These are phyloP conservation scores for Glycine soja DNA, from an alignment of 306 rosid genomes.

Conservation along the genomic window DNA sequence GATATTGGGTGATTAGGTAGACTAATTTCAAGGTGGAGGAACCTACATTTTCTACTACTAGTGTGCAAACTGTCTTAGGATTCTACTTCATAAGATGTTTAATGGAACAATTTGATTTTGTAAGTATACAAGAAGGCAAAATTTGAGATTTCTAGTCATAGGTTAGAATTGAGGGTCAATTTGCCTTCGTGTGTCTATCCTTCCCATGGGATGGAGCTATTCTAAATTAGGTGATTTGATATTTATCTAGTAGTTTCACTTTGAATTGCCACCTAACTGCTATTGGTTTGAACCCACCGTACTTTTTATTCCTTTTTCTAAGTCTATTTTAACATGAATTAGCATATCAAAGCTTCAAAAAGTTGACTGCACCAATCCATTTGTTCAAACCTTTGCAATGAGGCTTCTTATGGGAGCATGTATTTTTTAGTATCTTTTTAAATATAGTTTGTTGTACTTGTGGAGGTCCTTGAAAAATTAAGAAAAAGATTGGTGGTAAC, in stretches of 20 bases:
- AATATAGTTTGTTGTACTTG: conserved; percentile 26
- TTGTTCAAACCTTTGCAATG: conserved; percentile 35
- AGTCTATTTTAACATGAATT: not conserved
- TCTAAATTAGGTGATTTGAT: conserved; percentile 39
- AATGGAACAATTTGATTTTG: not conserved
- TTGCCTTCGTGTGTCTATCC: not conserved
- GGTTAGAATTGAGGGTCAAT: not conserved
- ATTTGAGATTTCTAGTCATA: not conserved
- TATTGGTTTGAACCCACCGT: not conserved
- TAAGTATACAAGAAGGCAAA: not conserved
- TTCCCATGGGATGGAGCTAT: not conserved
- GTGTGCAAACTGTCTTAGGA: not conserved
- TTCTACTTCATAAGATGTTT: not conserved
- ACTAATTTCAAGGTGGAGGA: not conserved
- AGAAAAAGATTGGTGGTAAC: not conserved
- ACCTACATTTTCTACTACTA: not conserved
- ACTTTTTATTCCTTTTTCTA: not conserved
- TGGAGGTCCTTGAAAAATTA: conserved; percentile 14
- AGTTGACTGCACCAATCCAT: conserved; percentile 26
- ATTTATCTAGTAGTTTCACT: conserved; percentile 16
- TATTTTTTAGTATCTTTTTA: not conserved
- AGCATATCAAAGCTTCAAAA: conserved; percentile 33
- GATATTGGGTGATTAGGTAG: conserved; percentile 7
- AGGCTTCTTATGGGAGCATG: conserved; percentile 4
- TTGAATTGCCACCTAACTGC: conserved; percentile 41